Evolutionary conservation across 23 red algal genomes (phyloP), one percentile per base, ranked within the genome.

Genomic region (Gracilaria gracilis): DNA sequence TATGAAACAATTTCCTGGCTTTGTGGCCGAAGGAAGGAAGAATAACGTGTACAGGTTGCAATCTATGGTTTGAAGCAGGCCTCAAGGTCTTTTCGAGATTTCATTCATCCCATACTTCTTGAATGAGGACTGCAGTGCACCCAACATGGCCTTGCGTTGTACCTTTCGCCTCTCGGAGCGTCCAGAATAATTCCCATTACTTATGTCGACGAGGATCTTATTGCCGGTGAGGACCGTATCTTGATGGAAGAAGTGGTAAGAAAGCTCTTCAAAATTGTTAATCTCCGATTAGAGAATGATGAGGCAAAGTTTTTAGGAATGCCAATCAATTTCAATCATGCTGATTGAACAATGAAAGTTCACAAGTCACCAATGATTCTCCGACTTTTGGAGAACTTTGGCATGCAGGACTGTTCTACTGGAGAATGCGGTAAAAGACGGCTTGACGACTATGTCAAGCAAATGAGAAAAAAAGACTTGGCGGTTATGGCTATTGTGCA

Each of bases 1-100:
- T 38, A 75, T 92, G 46, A 8, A 57, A 51, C 59, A 83, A 24
- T 58, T 59, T 14, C 48, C 36, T 12, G 77, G 0, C 6, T 82
- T 88, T 57, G 67, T 13, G 9, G 44, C 46, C 1, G 14, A 50
- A 25, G 76, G 67, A 28, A 40, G 46, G 4, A 0, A 49, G 15
- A 58, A 5, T 12, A 4, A 74, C 14, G 50, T 61, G 24, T 75
- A 58, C n/a, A 38, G 61, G 46, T 40, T 15, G 89, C 89, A 15
- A 61, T 85, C 12, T 84, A 84, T 44, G 89, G 79, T 14, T 49
- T 79, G 34, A 84, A 93, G 65, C 54, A 93, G 37, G 89, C 79
- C 15, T 75, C 39, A 29, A 31, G 77, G 21, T 50, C 53, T 2
- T 75, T 57, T 25, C 36, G 50, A 6, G 0, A 50, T 19, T 36